These are phyloP conservation scores for Ceratocystis cubensis DNA, from an alignment of 2,329 filamentous ascomycete genomes.

Conservation along the genomic window DNA sequence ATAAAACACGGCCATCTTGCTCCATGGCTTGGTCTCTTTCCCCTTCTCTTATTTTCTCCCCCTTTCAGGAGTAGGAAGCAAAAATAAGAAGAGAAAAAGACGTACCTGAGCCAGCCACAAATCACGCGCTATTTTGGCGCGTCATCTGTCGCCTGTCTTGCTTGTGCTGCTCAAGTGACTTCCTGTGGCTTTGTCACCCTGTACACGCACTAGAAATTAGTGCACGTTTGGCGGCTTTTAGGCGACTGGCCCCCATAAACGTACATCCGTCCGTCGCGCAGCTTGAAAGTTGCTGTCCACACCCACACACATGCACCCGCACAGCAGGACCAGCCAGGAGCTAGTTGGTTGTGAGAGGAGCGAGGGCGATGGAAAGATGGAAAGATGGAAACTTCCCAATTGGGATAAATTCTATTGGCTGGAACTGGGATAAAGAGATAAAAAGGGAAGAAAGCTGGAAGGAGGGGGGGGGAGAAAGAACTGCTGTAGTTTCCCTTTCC, in stretches of 20 bases:
- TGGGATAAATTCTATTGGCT: background rate
- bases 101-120: constrained; percentile 3
- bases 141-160: background rate
- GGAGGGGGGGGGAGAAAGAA: background rate
- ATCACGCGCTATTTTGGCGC: constrained; percentile 1
- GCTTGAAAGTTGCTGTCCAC: background rate
- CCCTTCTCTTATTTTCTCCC: background rate
- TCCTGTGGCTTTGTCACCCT: background rate
- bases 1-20: background rate
- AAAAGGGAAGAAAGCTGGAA: background rate
- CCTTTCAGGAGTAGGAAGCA: background rate
- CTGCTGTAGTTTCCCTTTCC: constrained; percentile 1
- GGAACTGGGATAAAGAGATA: background rate
- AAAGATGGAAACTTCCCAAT: background rate
- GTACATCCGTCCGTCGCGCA: too few species aligned
- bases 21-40: background rate
- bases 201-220: background rate
- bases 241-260: background rate
- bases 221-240: background rate
- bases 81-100: background rate
- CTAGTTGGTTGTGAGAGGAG: too few species aligned
- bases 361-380: background rate
- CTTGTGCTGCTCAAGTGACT: background rate
- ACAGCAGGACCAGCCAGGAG: background rate
- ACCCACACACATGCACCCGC: background rate